phyloP scores from a whole-genome alignment of 345 rosid genomes.

The Arabidopsis thaliana region DNA sequence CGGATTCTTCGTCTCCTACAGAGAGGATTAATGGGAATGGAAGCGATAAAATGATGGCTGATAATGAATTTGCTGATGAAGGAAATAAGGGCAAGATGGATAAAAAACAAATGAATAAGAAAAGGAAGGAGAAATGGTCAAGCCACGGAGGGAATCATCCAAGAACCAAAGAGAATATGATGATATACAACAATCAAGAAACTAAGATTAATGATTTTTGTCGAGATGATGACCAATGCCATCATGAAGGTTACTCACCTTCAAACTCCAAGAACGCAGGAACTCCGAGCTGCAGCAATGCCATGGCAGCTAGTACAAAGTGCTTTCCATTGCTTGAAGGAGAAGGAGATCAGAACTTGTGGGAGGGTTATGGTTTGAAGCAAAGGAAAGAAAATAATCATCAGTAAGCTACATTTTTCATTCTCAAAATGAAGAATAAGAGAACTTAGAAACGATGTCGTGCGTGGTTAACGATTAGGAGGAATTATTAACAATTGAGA shows the following conservation, averaged over 20 bases:
- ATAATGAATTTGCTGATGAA: slow-evolving; percentile 42
- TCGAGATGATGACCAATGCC: slow-evolving; percentile 31
- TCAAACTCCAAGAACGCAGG: slow-evolving; percentile 48
- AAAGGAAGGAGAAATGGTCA: slow-evolving; percentile 60
- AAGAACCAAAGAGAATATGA: slow-evolving; percentile 28
- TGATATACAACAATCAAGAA: slow-evolving; percentile 45
- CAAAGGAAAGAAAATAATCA: slow-evolving; percentile 59
- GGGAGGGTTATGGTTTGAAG: slow-evolving; percentile 76
- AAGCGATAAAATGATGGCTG: slow-evolving; percentile 31
- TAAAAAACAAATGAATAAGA: slow-evolving; percentile 48
- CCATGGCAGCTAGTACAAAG: slow-evolving; percentile 49
- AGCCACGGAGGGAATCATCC: slow-evolving; percentile 36
- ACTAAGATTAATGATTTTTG: slow-evolving; percentile 37
- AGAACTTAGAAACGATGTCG: neutral
- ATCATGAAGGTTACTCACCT: slow-evolving; percentile 41
- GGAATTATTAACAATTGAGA: neutral
- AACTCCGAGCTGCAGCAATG: slow-evolving; percentile 45
- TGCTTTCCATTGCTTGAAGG: slow-evolving; percentile 69
- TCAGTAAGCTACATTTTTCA: slow-evolving; percentile 28
- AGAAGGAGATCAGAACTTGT: slow-evolving; percentile 61
- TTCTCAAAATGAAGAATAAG: neutral
- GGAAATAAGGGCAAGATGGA: slow-evolving; percentile 50
- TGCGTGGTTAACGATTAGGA: neutral
- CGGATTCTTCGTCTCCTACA: slow-evolving; percentile 33
- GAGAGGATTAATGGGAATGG: slow-evolving; percentile 27